Percentiles rank a stretch among this genome's conserved stretches.
These are phyloP conservation scores for Fusarium avenaceum DNA, from an alignment of 2,329 filamentous ascomycete genomes.

Conservation along the genomic window DNA sequence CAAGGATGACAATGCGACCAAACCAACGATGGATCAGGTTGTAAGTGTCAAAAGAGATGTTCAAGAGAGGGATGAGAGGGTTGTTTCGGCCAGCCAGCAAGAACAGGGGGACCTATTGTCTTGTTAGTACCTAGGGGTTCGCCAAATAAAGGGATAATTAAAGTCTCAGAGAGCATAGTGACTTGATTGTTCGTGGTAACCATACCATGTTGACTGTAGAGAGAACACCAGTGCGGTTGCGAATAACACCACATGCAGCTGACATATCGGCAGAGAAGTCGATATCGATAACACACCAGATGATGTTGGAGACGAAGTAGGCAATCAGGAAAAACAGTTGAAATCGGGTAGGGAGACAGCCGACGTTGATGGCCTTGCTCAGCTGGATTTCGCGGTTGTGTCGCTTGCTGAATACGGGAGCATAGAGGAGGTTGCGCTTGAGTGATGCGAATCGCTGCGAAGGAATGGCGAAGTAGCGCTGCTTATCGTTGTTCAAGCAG, in stretches of 20 bases:
- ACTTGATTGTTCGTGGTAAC: not conserved
- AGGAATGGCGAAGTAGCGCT: constrained; percentile 80
- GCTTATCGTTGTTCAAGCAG: constrained; percentile 82
- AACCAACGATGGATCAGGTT: constrained; percentile 87
- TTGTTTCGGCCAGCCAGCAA: constrained; percentile 83
- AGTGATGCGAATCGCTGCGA: constrained; percentile 68
- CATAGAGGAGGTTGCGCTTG: constrained; percentile 81
- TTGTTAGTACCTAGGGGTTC: constrained; percentile 14
- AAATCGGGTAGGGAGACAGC: constrained; percentile 73
- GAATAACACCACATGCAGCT: constrained; percentile 63
- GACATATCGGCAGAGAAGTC: constrained; percentile 64
- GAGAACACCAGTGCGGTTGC: constrained; percentile 78
- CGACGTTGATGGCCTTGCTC: constrained; percentile 68
- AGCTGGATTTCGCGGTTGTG: constrained; percentile 75
- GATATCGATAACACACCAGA: constrained; percentile 77
- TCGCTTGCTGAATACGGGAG: constrained; percentile 71
- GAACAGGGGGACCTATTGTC: constrained; percentile 72
- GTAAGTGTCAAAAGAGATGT: constrained; percentile 85
- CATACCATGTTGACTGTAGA: constrained; percentile 80
- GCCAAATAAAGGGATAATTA: not conserved
- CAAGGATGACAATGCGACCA: constrained; percentile 79
- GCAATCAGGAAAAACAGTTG: constrained; percentile 68
- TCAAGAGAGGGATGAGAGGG: constrained; percentile 77
- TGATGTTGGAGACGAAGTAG: constrained; percentile 70
- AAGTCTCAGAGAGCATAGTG: not conserved